phyloP scores from a whole-genome alignment of 768 basidiomycete species.

The Crucibulum laeve region DNA sequence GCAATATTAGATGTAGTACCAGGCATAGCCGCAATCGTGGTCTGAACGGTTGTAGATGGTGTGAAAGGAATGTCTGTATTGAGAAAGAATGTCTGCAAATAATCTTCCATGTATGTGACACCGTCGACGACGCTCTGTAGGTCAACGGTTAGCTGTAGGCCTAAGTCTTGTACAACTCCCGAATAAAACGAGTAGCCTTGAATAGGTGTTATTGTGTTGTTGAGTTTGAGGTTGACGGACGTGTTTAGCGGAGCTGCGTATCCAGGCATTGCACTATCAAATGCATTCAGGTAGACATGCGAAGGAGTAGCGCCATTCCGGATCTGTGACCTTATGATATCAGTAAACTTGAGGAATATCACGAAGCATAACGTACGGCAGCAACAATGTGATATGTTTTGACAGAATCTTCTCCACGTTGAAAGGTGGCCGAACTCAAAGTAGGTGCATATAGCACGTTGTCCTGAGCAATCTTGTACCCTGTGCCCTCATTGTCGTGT shows the following conservation, averaged over 20 bases:
- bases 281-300: slow-evolving; percentile 10
- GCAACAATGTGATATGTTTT: slow-evolving; percentile 9
- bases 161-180: slow-evolving; percentile 4
- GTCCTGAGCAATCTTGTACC: slow-evolving; percentile 29
- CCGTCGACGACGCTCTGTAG: slow-evolving; percentile 8
- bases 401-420: slow-evolving; percentile 1
- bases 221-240: slow-evolving; percentile 5
- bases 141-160: slow-evolving; percentile 11
- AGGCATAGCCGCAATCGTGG: slow-evolving; percentile 1
- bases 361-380: slow-evolving; percentile 6
- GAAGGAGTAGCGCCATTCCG: slow-evolving; percentile 5
- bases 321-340: slow-evolving; percentile 4
- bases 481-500: slow-evolving; percentile 29
- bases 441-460: slow-evolving; percentile 27
- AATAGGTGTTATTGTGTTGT: slow-evolving; percentile 6
- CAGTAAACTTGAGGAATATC: background rate
- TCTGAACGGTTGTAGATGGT: slow-evolving; percentile 4
- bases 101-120: slow-evolving; percentile 7
- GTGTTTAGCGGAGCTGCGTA: slow-evolving; percentile 4
- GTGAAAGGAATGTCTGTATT: slow-evolving; percentile 8
- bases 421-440: slow-evolving; percentile 13
- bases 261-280: slow-evolving; percentile 9
- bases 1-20: background rate
- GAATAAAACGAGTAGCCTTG: slow-evolving; percentile 11
- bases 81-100: slow-evolving; percentile 11